Conservation (phyloP, 2,329 filamentous ascomycete genomes). For the Teratosphaeria zuluensis region DNA sequence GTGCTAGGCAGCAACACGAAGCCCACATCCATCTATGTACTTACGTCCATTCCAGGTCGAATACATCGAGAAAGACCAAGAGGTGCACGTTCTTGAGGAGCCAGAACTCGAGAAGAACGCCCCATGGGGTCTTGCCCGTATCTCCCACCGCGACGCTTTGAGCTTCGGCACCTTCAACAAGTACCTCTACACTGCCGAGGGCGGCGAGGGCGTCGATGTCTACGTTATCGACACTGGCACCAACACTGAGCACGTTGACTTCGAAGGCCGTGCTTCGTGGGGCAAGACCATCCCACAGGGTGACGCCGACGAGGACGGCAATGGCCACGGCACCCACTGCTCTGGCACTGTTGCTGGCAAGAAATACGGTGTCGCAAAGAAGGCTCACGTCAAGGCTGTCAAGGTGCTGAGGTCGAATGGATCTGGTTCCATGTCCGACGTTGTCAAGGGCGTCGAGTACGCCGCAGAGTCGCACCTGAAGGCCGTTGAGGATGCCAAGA, state of each 20-base stretch:
- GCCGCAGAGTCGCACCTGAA: conserved; percentile 72
- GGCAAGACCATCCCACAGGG: conserved; percentile 86
- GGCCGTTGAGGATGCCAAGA: conserved; percentile 69
- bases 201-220: conserved; percentile 94
- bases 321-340: conserved; percentile 98
- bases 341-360: conserved; percentile 95
- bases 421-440: conserved; percentile 96
- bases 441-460: conserved; percentile 96
- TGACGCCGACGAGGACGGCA: conserved; percentile 85
- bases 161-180: conserved; percentile 95
- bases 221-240: conserved; percentile 98
- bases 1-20: conserved; percentile 32
- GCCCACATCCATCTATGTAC: neutral
- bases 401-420: conserved; percentile 98
- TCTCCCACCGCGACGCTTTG: conserved; percentile 83
- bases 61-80: conserved; percentile 88
- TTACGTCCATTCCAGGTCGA: conserved; percentile 59
- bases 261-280: conserved; percentile 91
- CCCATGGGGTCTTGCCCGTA: conserved; percentile 97
- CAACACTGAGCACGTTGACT: conserved; percentile 90
- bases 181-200: conserved; percentile 83
- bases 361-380: conserved; percentile 99
- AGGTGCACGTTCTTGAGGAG: conserved; percentile 67
- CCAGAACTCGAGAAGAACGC: conserved; percentile 74
- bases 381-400: conserved; percentile 91